Evolutionary conservation across 768 basidiomycete genomes (phyloP), one percentile per base, ranked within the genome.

Genomic region (Agrocybe praecox): DNA sequence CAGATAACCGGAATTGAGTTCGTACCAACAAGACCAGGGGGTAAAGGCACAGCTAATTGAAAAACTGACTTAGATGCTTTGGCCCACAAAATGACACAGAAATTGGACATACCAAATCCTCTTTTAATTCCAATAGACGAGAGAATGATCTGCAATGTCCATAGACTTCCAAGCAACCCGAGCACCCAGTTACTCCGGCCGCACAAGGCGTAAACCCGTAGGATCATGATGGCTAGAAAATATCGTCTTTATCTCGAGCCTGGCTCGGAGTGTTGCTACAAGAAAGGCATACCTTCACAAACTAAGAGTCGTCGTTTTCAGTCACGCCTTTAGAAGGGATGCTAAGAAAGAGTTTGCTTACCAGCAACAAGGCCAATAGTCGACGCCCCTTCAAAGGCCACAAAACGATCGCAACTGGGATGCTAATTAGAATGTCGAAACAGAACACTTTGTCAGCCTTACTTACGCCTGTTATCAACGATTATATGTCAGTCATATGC

Each of bases 151-250:
- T 72, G 71, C 1, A 34, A 51, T 1, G 58, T 33, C 70, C 65
- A 70, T 8, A 72, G 51, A 2, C 58, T 21, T 26, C 68, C 46
- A 22, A 72, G 50, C 32, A 65, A 53, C 9, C 19, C 24, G 14
- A 70, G 42, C n/a, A 72, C 40, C 22, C 46, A 12, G 24, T 58
- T 65, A 46, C 45, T 26, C 15, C 67, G 64, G 11, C 61, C 60
- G 47, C 69, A 72, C 6, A 72, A 55, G 2, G 71, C 71, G 58
- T 63, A 71, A 15, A 72, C 63, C 1, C 71, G 67, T 10, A 72
- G 61, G 22, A 72, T 70, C 71, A 72, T 71, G 26, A 71, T 63
- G 29, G 68, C 71, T 72, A 42, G 17, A 21, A 14, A 10, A 24
- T 9, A 3, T 49, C 11, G 67, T 62, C 46, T 64, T 22, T 22